Evolutionary conservation across 371 early-diverging fungal genomes (phyloP).

Genomic region (Nematocida ausubeli): DNA sequence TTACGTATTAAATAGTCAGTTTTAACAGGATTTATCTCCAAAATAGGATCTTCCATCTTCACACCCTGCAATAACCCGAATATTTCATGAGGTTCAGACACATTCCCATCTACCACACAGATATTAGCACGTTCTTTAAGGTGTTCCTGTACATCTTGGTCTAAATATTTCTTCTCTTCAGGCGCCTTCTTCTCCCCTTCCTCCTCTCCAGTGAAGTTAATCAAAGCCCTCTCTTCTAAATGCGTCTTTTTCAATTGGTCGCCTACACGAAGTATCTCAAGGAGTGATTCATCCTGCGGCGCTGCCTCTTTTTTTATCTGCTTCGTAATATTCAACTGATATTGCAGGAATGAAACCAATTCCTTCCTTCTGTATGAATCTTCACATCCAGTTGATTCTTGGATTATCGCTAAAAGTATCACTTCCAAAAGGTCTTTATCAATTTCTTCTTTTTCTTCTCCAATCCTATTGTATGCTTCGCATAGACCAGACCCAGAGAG

Average conservation of each 20-base stretch:
- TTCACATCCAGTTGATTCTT: constrained; percentile 12
- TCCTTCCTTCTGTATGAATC: constrained; percentile 41
- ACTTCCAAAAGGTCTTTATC: not conserved
- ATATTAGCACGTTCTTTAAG: constrained; percentile 6
- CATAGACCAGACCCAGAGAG: not conserved
- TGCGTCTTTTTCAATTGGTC: constrained; percentile 2
- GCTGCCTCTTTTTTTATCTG: constrained; percentile 39
- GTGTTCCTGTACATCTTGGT: constrained; percentile 42
- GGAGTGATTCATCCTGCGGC: constrained; percentile 15
- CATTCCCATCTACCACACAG: not conserved
- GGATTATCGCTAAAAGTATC: constrained; percentile 7
- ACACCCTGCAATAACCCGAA: not conserved
- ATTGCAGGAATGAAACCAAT: constrained; percentile 31
- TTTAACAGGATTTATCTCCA: constrained; percentile 2
- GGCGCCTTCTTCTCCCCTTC: constrained; percentile 28
- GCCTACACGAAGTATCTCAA: constrained; percentile 46
- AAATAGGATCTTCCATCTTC: constrained; percentile 11
- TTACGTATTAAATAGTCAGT: constrained; percentile 10
- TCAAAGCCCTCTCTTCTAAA: constrained; percentile 9
- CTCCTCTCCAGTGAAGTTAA: constrained; percentile 50
- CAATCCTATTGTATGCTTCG: not conserved
- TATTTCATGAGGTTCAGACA: not conserved
- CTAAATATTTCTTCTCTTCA: constrained; percentile 49
- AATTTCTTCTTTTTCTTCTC: not conserved
- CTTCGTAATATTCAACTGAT: constrained; percentile 31